phyloP scores from a whole-genome alignment of 78 protist species.

The Dictyostelium discoideum region DNA sequence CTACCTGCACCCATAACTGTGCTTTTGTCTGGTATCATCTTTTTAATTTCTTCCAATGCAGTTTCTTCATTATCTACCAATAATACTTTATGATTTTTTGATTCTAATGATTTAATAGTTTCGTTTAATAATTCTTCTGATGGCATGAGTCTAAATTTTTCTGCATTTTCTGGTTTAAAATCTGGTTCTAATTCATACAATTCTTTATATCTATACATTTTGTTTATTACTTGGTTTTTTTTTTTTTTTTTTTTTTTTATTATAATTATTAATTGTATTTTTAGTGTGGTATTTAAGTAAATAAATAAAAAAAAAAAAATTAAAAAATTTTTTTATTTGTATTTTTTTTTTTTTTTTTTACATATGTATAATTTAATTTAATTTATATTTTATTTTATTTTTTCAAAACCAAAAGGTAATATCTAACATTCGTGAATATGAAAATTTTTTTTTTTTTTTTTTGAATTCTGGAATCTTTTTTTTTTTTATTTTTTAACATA shows the following conservation, averaged over 20 bases:
- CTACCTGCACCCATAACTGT: constrained; percentile 42
- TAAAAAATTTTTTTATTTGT: too few relatives aligned
- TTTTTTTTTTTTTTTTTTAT: background rate
- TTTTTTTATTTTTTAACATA: too few relatives aligned
- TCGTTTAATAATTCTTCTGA: background rate
- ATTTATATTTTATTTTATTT: too few relatives aligned
- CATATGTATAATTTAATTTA: too few relatives aligned
- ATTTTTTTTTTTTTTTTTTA: too few relatives aligned
- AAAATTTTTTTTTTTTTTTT: too few relatives aligned
- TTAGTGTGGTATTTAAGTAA: too few relatives aligned
- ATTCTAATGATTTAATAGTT: background rate
- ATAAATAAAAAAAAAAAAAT: too few relatives aligned
- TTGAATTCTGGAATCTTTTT: too few relatives aligned
- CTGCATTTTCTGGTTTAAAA: background rate
- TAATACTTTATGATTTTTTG: background rate
- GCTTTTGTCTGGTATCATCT: background rate
- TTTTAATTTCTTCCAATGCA: background rate
- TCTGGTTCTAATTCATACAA: background rate
- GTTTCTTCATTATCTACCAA: background rate
- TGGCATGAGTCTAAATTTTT: background rate
- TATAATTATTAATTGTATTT: too few relatives aligned
- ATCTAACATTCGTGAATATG: too few relatives aligned
- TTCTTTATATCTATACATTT: background rate
- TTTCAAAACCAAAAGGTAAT: too few relatives aligned
- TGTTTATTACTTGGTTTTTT: background rate